A percentile compares a stretch with the other conserved stretches of the same genome.
Evolutionary conservation across 345 rosid genomes (phyloP).

Genomic region (Aethionema arabicum): DNA sequence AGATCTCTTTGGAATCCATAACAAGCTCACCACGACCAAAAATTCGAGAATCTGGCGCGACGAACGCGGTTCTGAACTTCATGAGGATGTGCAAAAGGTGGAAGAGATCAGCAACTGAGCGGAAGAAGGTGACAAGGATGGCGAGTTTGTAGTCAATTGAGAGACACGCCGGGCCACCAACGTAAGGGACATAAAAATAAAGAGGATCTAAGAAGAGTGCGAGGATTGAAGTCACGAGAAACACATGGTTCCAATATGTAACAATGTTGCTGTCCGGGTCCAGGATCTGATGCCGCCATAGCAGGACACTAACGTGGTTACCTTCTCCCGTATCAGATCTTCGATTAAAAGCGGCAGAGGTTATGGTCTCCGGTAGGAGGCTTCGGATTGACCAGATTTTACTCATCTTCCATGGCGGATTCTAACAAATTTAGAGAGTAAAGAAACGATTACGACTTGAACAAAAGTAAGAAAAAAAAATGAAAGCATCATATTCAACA

Average conservation of each 20-base stretch:
- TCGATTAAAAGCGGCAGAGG: slow-evolving; percentile 37
- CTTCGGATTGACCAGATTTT: slow-evolving; percentile 37
- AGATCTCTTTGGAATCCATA: slow-evolving; percentile 72
- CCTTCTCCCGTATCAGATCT: slow-evolving; percentile 36
- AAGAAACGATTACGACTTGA: too few species aligned
- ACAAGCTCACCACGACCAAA: slow-evolving; percentile 91
- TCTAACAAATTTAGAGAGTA: slow-evolving; percentile 1
- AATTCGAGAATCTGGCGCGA: slow-evolving; percentile 68
- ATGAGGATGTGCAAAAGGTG: slow-evolving; percentile 59
- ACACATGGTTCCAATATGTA: slow-evolving; percentile 81
- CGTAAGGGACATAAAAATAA: slow-evolving; percentile 68
- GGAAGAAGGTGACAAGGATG: slow-evolving; percentile 57
- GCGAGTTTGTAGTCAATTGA: slow-evolving; percentile 47
- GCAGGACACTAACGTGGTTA: slow-evolving; percentile 37
- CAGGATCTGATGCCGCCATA: slow-evolving; percentile 84
- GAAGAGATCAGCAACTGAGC: slow-evolving; percentile 66
- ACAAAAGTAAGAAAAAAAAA: too few species aligned
- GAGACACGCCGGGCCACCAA: slow-evolving; percentile 59
- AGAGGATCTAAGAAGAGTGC: slow-evolving; percentile 91
- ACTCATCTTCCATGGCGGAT: slow-evolving; percentile 61
- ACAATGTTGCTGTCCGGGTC: slow-evolving; percentile 90
- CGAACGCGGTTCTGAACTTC: slow-evolving; percentile 85
- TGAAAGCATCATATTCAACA: too few species aligned
- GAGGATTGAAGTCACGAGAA: slow-evolving; percentile 64
- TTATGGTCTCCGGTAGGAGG: slow-evolving; percentile 42